Base-by-base conservation (phyloP, 805 yeast species). In the Ogataea zsoltii region DNA sequence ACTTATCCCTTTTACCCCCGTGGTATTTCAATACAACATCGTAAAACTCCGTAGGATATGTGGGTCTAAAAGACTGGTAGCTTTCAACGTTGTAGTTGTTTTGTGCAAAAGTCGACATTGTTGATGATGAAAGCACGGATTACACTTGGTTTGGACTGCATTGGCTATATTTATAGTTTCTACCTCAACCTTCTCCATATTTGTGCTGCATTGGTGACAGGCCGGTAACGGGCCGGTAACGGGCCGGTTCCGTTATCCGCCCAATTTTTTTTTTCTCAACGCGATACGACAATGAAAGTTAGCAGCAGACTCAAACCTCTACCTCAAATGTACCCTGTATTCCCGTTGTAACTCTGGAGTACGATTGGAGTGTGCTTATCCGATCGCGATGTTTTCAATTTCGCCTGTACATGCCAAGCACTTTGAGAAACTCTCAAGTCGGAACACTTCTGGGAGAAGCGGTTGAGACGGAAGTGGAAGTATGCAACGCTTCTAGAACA, bases 101-200 rank as follows among this genome's bases (percentile, higher is more conserved):
- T 5, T 74, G 72, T 1, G 83, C 68, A 56, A 75, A 85, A 1
- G 85, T 74, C 0, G 89, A 66, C 90, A 85, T 85, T 38, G 15
- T 16, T n/a, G n/a, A n/a, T n/a, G n/a, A 19, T 12, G n/a, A 25
- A 13, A 13, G 30, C 7, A 12, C 41, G 11, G 19, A 11, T 28
- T 28, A 4, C 31, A n/a, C 7, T 12, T 7, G 31, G 11, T 6
- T 21, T 21, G 25, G 25, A 9, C 9, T 21, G 25, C 25, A 21
- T 21, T 21, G 25, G 25, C 25, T 21, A 9, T 21, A 21, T 21
- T 21, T 21, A 21, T 21, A 21, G 9, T 21, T 28, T 11, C 5
- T n/a, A 28, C n/a, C 11, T 28, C 5, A 28, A 28, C 5, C 31
- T 28, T 28, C 31, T 28, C 13, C 13, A 7, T n/a, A 11, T 28